Base-by-base conservation (phyloP, 2,329 filamentous ascomycete genomes). In the Aspergillus persii region DNA sequence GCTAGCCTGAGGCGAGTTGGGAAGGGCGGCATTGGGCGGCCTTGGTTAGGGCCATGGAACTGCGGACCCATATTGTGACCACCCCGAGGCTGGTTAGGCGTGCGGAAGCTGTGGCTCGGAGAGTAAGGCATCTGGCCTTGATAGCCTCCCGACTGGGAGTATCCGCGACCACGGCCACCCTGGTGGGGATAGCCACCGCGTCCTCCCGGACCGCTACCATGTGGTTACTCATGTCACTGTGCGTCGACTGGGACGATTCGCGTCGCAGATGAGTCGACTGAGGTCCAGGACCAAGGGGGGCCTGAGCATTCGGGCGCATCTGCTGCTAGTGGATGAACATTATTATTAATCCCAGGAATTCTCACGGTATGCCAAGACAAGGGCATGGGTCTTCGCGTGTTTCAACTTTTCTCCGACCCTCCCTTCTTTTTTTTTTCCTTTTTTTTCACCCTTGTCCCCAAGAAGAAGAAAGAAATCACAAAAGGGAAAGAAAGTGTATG, bases 181-280 rank as follows among this genome's bases (percentile, higher is more conserved):
- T 80, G 79, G 53, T 76, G 76, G 59, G 76, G 78, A 69, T 79
- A 84, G 61, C 81, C 79, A 64, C 83, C 83, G 63, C 86, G 83
- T 60, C 81, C 44, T 47, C 44, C 82, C 51, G 80, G 77, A 60
- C 80, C 81, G 69, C 77, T 79, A 64, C 68, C 67, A 76, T 73
- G 71, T 85, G 84, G 72, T 84, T 86, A 74, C 83, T 85, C 76
- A 88, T 84, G 64, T 93, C 89, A 73, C 86, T 86, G 75, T 94
- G 90, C 64, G 87, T 84, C 26, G 91, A 96, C 71, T 95, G 92
- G 41, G 89, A 89, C 31, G 94, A 97, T 74, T 94, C 90, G 68
- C 92, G 89, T 70, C 94, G 89, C 68, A 91, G 85, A 77, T 98
- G 93, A 64, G 84, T 85, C n/a, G 86, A 83, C 69, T 89, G 89